Evolutionary conservation across 192 early-diverging fungal genomes (phyloP).

Genomic region (Linnemannia zychae): DNA sequence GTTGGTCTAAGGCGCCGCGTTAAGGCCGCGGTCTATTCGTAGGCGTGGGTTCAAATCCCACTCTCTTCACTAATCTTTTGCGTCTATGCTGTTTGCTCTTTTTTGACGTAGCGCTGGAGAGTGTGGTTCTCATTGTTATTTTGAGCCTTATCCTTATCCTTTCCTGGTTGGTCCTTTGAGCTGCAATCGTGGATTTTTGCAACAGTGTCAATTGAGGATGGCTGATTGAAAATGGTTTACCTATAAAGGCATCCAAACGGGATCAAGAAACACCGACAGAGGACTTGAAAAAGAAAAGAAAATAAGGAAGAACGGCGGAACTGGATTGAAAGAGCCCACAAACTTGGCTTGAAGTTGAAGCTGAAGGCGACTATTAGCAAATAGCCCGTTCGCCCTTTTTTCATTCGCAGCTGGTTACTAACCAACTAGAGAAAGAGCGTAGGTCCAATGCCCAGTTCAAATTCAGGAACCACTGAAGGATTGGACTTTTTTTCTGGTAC

Average conservation of each 20-base stretch:
- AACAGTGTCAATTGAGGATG: too few relatives aligned
- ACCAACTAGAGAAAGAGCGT: too few relatives aligned
- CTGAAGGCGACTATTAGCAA: not conserved
- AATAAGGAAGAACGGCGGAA: slow-evolving; percentile 1
- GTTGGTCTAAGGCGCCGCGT: slow-evolving; percentile 31
- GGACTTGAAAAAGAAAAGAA: not conserved
- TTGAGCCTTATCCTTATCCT: not conserved
- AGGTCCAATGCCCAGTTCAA: too few relatives aligned
- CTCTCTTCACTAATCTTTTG: slow-evolving; percentile 29
- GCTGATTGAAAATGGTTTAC: not conserved
- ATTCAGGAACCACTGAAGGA: not conserved
- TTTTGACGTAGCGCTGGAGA: not conserved
- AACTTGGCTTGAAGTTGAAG: not conserved
- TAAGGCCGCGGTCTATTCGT: slow-evolving; percentile 35
- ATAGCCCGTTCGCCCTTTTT: not conserved
- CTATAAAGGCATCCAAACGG: not conserved
- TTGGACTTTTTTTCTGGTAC: not conserved
- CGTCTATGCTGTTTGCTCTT: not conserved
- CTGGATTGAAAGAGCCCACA: not conserved
- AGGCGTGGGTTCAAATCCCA: slow-evolving; percentile 42
- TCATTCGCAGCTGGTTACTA: not conserved
- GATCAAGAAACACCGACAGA: not conserved
- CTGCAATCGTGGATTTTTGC: too few relatives aligned
- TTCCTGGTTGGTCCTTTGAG: not conserved
- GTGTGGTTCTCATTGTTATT: not conserved